phyloP scores from a whole-genome alignment of 75 land plant genomes.

The Pinus tabuliformis region DNA sequence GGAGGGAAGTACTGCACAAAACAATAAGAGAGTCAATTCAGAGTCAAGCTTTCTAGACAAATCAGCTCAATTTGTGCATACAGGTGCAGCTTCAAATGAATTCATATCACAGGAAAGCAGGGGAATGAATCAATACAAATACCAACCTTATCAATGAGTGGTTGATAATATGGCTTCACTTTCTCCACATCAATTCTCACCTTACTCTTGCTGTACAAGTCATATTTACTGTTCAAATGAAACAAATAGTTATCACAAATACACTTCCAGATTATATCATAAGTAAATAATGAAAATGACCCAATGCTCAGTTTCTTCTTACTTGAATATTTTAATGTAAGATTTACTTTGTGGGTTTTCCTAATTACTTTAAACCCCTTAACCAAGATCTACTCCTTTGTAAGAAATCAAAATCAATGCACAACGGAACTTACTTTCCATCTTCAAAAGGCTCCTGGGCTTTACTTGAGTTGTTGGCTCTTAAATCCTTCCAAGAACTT shows the following conservation, averaged over 20 bases:
- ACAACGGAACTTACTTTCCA: too few species aligned
- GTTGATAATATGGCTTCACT: constrained; percentile 79
- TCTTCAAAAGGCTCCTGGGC: too few species aligned
- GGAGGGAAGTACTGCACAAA: constrained; percentile 59
- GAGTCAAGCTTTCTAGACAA: too few species aligned
- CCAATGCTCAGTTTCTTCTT: background rate
- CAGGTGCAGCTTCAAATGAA: background rate
- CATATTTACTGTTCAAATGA: constrained; percentile 71
- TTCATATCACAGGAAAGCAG: background rate
- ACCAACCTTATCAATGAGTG: constrained; percentile 77
- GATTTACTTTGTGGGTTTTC: too few species aligned
- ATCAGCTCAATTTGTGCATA: too few species aligned
- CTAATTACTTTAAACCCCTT: too few species aligned
- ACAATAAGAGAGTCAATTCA: too few species aligned
- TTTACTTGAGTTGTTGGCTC: too few species aligned
- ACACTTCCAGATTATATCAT: background rate
- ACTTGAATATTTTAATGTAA: constrained; percentile 79
- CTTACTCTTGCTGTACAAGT: constrained; percentile 93
- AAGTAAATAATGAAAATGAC: background rate
- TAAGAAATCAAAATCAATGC: too few species aligned
- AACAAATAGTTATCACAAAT: background rate
- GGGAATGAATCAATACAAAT: background rate
- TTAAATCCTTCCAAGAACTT: too few species aligned
- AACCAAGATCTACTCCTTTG: too few species aligned
- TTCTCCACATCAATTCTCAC: constrained; percentile 69